Evolutionary conservation across 2,329 filamentous ascomycete genomes (phyloP), one percentile per base, ranked within the genome.

Genomic region (Cadophora sp.): DNA sequence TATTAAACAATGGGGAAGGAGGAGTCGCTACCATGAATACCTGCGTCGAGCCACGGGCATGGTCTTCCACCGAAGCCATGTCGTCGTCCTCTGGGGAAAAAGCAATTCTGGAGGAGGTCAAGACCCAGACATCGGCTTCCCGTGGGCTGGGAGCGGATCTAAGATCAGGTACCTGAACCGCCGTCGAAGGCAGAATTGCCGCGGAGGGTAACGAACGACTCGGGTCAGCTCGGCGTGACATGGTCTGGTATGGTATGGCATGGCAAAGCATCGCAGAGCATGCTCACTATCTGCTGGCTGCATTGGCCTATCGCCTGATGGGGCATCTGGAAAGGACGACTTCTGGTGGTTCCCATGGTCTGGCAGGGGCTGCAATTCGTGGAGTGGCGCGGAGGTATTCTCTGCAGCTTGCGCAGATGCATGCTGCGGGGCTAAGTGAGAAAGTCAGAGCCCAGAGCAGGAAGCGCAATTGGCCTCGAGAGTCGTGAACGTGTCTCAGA

Each of bases 1-100:
- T 74, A 75, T 75, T 69, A 72, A 73, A 67, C 70, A 75, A 70
- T 67, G 73, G 65, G 69, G 67, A 63, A 70, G 56, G 65, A 65
- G 55, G 43, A 59, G 61, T 60, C 58, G 61, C 59, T 68, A 65
- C 65, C 59, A 67, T 60, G 55, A 62, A 64, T 33, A 58, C 33
- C 64, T 30, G 11, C 41, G 36, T 63, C 59, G 30, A 24, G 41
- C 50, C 61, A 45, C 30, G 16, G 16, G 7, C 24, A 30, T 55
- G 33, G 16, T 39, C 45, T 16, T 33, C 50, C 41, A 45, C 11
- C 51, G 53, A 45, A 20, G 24, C 4, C 8, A 33, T 47, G 22
- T 45, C 56, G 53, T 56, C n/a, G 33, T 27, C 53, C 8, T 45
- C 41, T 8, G 16, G 22, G 55, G n/a, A 59, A 61, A 61, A 61